A percentile compares a stretch with the other conserved stretches of the same genome.
Evolutionary conservation across 78 protist species (phyloP).

Genomic region (Dictyostelium intermedium): DNA sequence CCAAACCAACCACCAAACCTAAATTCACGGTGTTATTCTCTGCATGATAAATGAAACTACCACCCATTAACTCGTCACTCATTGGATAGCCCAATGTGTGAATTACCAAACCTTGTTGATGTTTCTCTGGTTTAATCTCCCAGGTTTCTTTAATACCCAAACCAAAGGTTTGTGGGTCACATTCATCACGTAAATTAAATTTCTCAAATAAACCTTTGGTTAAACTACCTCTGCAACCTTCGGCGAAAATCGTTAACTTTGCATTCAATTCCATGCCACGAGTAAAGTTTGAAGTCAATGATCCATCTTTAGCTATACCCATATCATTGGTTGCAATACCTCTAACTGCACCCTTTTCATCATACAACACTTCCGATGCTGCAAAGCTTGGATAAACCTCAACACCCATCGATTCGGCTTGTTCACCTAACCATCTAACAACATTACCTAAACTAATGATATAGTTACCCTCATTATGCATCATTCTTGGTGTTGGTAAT

Average conservation of each 20-base stretch:
- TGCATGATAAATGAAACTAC: constrained; percentile 96
- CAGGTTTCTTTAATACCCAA: constrained; percentile 97
- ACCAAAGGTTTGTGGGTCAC: constrained; percentile 94
- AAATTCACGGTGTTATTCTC: constrained; percentile 83
- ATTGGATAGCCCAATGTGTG: constrained; percentile 98
- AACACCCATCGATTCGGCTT: constrained; percentile 97
- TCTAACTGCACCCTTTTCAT: constrained; percentile 84
- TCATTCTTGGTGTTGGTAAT: constrained; percentile 77
- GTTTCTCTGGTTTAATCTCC: constrained; percentile 91
- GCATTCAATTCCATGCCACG: constrained; percentile 97
- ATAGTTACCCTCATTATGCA: constrained; percentile 97
- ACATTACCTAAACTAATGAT: constrained; percentile 90
- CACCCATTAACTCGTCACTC: constrained; percentile 91
- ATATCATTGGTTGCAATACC: constrained; percentile 94
- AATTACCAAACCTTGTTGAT: constrained; percentile 81
- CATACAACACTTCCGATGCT: constrained; percentile 87
- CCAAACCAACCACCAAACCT: constrained; percentile 96
- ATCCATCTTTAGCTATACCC: constrained; percentile 93
- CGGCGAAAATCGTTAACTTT: constrained; percentile 92
- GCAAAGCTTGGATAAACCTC: constrained; percentile 95
- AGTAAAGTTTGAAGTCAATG: constrained; percentile 71
- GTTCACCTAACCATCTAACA: constrained; percentile 89
- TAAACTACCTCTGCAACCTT: constrained; percentile 96
- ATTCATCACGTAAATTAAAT: constrained; percentile 82
- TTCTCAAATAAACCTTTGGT: constrained; percentile 84